Percentiles rank a stretch among this genome's conserved stretches.
phyloP scores from a whole-genome alignment of 1,284 basidiomycete genomes.

The Naganishia liquefaciens region DNA sequence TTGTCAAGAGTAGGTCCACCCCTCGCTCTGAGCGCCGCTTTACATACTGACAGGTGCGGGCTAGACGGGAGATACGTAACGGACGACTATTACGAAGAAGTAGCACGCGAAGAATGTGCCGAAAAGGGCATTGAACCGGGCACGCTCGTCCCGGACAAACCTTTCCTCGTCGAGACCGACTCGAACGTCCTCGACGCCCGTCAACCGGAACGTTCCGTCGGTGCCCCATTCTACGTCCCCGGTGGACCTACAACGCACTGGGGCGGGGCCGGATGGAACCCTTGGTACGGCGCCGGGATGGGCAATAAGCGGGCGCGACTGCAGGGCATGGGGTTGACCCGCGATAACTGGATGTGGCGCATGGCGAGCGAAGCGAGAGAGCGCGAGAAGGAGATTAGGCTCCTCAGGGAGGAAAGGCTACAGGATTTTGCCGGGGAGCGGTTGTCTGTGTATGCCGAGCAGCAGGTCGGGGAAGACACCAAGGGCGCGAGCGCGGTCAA shows the following conservation, averaged over 20 bases:
- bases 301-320: constrained; percentile 60
- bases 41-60: constrained; percentile 7
- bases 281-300: constrained; percentile 76
- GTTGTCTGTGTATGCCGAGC: constrained; percentile 15
- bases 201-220: constrained; percentile 29
- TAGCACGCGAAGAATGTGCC: constrained; percentile 68
- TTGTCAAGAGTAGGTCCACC: constrained; percentile 70
- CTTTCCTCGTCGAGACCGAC: constrained; percentile 35
- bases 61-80: constrained; percentile 84
- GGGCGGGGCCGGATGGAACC: constrained; percentile 74
- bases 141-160: constrained; percentile 77
- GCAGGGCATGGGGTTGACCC: constrained; percentile 66
- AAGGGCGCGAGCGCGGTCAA: not conserved
- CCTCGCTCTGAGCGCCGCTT: not conserved
- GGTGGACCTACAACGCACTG: constrained; percentile 86
- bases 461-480: constrained; percentile 32
- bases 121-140: constrained; percentile 71
- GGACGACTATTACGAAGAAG: constrained; percentile 94
- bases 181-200: constrained; percentile 34
- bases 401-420: constrained; percentile 64
- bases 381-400: constrained; percentile 65
- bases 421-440: constrained; percentile 51
- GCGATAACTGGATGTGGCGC: constrained; percentile 86
- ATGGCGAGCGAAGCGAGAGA: constrained; percentile 67
- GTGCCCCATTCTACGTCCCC: constrained; percentile 66